phyloP scores from a whole-genome alignment of 2,329 filamentous ascomycete genomes.

The Diaporthe sp. region DNA sequence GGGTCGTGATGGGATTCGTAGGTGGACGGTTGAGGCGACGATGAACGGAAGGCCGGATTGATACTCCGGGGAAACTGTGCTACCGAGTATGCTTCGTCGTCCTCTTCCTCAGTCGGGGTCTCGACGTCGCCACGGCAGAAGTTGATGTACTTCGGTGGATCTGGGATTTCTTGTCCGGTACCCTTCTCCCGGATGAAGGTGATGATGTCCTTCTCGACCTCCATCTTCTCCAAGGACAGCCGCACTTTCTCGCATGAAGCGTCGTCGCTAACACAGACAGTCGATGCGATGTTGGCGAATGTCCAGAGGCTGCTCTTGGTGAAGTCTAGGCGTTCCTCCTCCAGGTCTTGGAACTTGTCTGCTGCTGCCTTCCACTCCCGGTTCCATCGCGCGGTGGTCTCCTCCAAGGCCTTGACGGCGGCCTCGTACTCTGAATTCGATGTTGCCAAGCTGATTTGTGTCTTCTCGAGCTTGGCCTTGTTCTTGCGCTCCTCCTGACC shows the following conservation, averaged over 20 bases:
- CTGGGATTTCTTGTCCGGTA: slow-evolving; percentile 97
- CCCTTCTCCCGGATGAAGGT: slow-evolving; percentile 89
- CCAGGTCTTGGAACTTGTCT: slow-evolving; percentile 98
- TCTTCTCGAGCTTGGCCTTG: slow-evolving; percentile 98
- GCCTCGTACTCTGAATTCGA: slow-evolving; percentile 95
- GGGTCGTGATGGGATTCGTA: slow-evolving; percentile 94
- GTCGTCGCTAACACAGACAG: slow-evolving; percentile 97
- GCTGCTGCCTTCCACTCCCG: slow-evolving; percentile 98
- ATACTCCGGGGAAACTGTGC: slow-evolving; percentile 96
- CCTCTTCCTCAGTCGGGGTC: slow-evolving; percentile 78
- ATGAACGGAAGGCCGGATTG: slow-evolving; percentile 95
- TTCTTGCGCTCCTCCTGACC: slow-evolving; percentile 99
- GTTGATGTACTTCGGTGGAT: slow-evolving; percentile 98
- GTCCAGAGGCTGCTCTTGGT: slow-evolving; percentile 98
- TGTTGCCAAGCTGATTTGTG: slow-evolving; percentile 91
- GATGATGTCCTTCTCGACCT: slow-evolving; percentile 95
- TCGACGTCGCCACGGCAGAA: slow-evolving; percentile 94
- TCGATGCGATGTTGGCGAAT: slow-evolving; percentile 97
- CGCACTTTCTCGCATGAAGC: slow-evolving; percentile 96
- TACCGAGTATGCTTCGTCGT: slow-evolving; percentile 92
- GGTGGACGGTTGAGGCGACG: slow-evolving; percentile 93
- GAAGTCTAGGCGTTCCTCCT: slow-evolving; percentile 96
- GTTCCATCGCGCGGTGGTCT: slow-evolving; percentile 96
- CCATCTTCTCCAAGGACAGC: slow-evolving; percentile 91
- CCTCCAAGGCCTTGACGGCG: slow-evolving; percentile 92